Evolutionary conservation across 441 rosid genomes (phyloP).

Genomic region (Aleurites moluccanus): DNA sequence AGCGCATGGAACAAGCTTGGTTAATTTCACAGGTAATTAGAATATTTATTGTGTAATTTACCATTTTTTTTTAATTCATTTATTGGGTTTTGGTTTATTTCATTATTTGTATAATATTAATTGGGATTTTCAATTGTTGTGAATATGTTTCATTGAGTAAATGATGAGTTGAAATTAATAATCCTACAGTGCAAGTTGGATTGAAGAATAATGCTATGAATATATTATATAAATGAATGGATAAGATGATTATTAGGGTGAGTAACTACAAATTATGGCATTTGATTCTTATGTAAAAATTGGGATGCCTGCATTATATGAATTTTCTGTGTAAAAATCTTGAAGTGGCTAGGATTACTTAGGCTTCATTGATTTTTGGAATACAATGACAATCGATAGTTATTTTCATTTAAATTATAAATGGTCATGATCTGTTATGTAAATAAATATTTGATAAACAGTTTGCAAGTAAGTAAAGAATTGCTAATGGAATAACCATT

Average conservation of each 20-base stretch:
- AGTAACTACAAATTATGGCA: too few species aligned
- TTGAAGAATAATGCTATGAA: background rate
- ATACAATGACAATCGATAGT: too few species aligned
- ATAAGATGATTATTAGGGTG: background rate
- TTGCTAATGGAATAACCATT: too few species aligned
- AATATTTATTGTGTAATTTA: background rate
- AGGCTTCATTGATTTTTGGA: too few species aligned
- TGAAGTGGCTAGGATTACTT: background rate
- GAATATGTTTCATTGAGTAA: background rate
- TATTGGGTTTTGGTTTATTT: background rate
- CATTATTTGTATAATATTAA: background rate
- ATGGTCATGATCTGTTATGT: too few species aligned
- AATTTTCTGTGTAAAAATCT: background rate
- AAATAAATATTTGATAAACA: too few species aligned
- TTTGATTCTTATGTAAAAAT: background rate
- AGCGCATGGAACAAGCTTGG: constrained; percentile 89
- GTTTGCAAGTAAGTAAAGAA: too few species aligned
- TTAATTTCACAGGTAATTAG: constrained; percentile 68
- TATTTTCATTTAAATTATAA: too few species aligned
- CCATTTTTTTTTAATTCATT: background rate
- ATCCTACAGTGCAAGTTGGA: background rate
- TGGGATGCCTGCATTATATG: background rate
- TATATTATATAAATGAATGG: background rate
- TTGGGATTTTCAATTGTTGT: background rate
- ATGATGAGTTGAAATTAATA: background rate